Conservation (phyloP, 2,329 filamentous ascomycete genomes). For the Lachnellula willkommii region DNA sequence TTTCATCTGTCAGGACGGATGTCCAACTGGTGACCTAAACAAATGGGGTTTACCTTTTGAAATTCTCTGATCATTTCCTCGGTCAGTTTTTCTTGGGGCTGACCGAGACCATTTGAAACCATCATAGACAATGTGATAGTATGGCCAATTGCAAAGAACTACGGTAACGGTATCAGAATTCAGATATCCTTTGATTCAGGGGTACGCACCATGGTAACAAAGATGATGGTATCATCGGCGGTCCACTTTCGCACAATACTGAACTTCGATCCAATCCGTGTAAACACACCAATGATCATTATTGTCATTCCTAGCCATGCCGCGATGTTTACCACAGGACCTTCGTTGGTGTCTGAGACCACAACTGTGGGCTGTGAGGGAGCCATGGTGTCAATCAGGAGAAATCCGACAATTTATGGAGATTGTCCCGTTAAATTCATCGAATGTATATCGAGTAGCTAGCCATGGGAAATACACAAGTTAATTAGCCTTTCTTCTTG, state of each 20-base stretch:
- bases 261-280: slow-evolving; percentile 29
- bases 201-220: slow-evolving; percentile 11
- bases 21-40: not conserved
- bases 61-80: slow-evolving; percentile 4
- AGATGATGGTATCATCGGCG: slow-evolving; percentile 15
- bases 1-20: not conserved
- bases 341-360: slow-evolving; percentile 36
- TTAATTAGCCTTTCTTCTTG: too few relatives aligned
- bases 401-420: not conserved
- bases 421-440: not conserved
- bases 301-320: slow-evolving; percentile 34
- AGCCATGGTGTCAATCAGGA: not conserved
- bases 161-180: not conserved
- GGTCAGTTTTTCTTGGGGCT: slow-evolving; percentile 10
- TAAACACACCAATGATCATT: slow-evolving; percentile 33
- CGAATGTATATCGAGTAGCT: not conserved
- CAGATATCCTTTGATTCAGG: not conserved
- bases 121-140: slow-evolving; percentile 10
- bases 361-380: slow-evolving; percentile 30
- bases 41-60: slow-evolving; percentile 15
- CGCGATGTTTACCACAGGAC: slow-evolving; percentile 35
- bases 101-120: slow-evolving; percentile 18
- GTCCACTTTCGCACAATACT: slow-evolving; percentile 12
- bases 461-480: too few relatives aligned
- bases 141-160: not conserved